Base-by-base conservation (phyloP, 495 filamentous ascomycete genomes). In the Thozetella sp. region DNA sequence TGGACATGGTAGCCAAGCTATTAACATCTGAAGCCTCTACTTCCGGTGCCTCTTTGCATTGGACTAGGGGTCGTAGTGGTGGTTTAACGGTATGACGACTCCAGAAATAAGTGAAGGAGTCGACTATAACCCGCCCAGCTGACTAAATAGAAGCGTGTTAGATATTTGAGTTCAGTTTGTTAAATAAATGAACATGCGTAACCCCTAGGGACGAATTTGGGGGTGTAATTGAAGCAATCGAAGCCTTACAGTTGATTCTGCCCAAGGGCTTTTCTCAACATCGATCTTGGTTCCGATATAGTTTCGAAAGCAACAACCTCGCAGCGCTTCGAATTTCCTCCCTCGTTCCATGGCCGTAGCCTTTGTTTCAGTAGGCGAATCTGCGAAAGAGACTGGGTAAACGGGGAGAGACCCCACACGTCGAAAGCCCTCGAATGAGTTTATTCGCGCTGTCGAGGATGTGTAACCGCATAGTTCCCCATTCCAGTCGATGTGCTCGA, bases 401-500 rank as follows among this genome's bases (percentile, higher is more conserved):
- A 76, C 74, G 0, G 74, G 58, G 27, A 90, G 74, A 1, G 67
- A 63, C 0, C 61, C 77, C 61, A 89, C 88, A 1, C 74, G 65
- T 1, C 54, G 62, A 4, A 79, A 83, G 2, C 86, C 86, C 3
- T 63, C 58, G 61, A 80, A 90, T 1, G 40, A 13, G 1, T 58
- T 54, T 27, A 89, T 80, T 1, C 25, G 53, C 19, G 79, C 68
- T 0, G 60, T 61, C 1, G 68, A 55, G 19, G 64, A 67, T 19
- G 63, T 61, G 4, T 70, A 72, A 1, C 88, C 85, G 54, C 86
- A 85, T 0, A 60, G 64, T 2, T 73, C 69, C 1, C 88, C 87
- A 59, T 89, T 78, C 61, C 78, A 87, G 57, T 88, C 84, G 25
- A 88, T 69, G 54, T 80, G 81, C 30, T 77, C 65, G 30, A 67